These are phyloP conservation scores for Tetraselmis chui DNA, from an alignment of 139 green algal species.

Conservation along the genomic window DNA sequence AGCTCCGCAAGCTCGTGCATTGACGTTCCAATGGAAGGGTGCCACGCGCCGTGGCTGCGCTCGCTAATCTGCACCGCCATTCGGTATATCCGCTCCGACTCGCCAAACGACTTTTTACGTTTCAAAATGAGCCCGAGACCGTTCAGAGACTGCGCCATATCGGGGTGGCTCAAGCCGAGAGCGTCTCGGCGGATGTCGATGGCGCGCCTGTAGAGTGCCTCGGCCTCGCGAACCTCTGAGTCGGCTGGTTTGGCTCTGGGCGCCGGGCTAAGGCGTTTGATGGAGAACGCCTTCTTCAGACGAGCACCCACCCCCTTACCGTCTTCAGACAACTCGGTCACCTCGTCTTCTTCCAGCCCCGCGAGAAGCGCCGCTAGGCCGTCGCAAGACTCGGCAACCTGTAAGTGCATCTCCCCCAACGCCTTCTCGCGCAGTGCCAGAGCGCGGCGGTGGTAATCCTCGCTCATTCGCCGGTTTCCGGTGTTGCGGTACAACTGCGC, in stretches of 20 bases:
- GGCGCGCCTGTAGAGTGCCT: not conserved
- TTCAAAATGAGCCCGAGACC: not conserved
- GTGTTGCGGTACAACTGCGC: not conserved
- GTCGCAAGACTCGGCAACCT: not conserved
- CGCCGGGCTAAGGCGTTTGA: not conserved
- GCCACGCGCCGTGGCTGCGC: not conserved
- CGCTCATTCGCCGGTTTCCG: not conserved
- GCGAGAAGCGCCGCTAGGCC: not conserved
- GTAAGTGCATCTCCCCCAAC: not conserved
- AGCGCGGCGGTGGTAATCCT: not conserved
- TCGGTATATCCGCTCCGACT: not conserved
- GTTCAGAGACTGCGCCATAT: slow-evolving; percentile 3
- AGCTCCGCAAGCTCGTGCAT: not conserved
- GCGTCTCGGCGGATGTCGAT: not conserved
- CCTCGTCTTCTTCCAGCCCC: not conserved
- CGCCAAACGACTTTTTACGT: not conserved
- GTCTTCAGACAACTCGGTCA: not conserved
- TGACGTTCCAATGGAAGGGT: not conserved
- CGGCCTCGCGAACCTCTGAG: not conserved
- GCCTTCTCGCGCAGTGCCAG: slow-evolving; percentile 1
- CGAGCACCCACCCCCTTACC: not conserved
- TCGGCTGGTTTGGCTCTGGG: not conserved
- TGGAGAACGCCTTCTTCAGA: not conserved
- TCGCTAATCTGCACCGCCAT: not conserved
- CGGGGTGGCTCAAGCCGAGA: not conserved